Evolutionary conservation across 257 asterid genomes (phyloP), one percentile per base, ranked within the genome.

Genomic region (Penstemon davidsonii): DNA sequence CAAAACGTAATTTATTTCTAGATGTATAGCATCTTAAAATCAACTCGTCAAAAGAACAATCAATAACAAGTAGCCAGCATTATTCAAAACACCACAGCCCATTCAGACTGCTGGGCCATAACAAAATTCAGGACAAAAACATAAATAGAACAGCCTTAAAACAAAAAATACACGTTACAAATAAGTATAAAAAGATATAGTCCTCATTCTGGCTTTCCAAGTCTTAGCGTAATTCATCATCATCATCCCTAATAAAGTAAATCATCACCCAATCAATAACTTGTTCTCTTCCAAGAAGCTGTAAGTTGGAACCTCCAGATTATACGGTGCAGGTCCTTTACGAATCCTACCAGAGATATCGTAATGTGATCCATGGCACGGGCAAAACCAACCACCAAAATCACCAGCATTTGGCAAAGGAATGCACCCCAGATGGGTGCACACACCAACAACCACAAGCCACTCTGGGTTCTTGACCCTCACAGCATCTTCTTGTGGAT

Each of bases 361-460:
- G 3, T 92, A 89, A 49, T 92, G 98, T 9, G 96, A 92, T 6
- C 96, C 96, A 59, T 92, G 98, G 85, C 98, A 92, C 0, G 98
- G 98, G 77, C 98, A 92, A 69, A 92, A 92, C 98, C 98, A 92
- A 43, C 98, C 98, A 59, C 98, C 96, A 74, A 75, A 92, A 8
- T 92, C 98, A 69, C 98, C 98, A 7, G 98, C 98, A 89, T 92
- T 92, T 57, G 98, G 98, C 79, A 92, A 74, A 3, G 98, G 98
- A 55, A 92, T 92, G 82, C 98, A 92, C 11, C 98, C 98, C 72
- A 92, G 72, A 76, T 92, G 98, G 65, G 96, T 89, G 78, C 98
- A 92, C 38, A 92, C 96, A 55, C 96, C 98, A 63, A 92, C 69
- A 36, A 92, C 96, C 57, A 92, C 83, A 25, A 89, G 96, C 98